phyloP scores from a whole-genome alignment of 352 stramenopile genomes.

The Globisporangium nunn region DNA sequence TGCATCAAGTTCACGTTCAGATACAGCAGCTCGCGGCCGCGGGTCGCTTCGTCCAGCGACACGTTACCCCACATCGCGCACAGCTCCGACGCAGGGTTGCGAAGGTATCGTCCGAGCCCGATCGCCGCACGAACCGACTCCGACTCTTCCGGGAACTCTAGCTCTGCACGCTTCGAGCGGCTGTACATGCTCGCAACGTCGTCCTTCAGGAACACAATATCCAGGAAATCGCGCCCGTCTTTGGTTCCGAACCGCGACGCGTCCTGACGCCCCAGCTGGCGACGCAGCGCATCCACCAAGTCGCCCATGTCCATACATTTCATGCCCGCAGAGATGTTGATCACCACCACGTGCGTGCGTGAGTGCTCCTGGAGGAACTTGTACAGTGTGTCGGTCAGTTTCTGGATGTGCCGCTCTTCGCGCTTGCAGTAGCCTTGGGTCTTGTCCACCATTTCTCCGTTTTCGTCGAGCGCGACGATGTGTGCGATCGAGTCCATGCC shows the following conservation, averaged over 20 bases:
- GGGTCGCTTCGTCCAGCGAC: conserved; percentile 65
- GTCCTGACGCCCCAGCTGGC: conserved; percentile 63
- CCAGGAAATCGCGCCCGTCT: conserved; percentile 78
- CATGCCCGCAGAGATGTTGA: conserved; percentile 85
- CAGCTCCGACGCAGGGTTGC: conserved; percentile 80
- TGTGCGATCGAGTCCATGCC: conserved; percentile 73
- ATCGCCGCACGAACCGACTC: conserved; percentile 74
- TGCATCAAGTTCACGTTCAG: conserved; percentile 85
- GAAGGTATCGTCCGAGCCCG: conserved; percentile 71
- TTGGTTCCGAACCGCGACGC: conserved; percentile 63
- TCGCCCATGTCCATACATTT: conserved; percentile 89
- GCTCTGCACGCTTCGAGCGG: conserved; percentile 73
- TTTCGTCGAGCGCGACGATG: conserved; percentile 80
- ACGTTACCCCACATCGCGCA: conserved; percentile 85
- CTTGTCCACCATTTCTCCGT: conserved; percentile 84
- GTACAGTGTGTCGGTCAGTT: conserved; percentile 65
- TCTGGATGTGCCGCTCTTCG: conserved; percentile 66
- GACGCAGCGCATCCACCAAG: conserved; percentile 75
- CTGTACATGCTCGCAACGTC: conserved; percentile 87
- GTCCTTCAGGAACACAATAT: conserved; percentile 86
- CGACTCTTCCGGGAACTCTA: conserved; percentile 81
- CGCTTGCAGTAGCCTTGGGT: conserved; percentile 78
- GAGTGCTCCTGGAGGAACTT: conserved; percentile 82
- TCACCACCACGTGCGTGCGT: conserved; percentile 76
- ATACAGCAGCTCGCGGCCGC: conserved; percentile 76